Evolutionary conservation across 352 stramenopile species (phyloP), one percentile per base, ranked within the genome.

Genomic region (Peronospora farinosa): DNA sequence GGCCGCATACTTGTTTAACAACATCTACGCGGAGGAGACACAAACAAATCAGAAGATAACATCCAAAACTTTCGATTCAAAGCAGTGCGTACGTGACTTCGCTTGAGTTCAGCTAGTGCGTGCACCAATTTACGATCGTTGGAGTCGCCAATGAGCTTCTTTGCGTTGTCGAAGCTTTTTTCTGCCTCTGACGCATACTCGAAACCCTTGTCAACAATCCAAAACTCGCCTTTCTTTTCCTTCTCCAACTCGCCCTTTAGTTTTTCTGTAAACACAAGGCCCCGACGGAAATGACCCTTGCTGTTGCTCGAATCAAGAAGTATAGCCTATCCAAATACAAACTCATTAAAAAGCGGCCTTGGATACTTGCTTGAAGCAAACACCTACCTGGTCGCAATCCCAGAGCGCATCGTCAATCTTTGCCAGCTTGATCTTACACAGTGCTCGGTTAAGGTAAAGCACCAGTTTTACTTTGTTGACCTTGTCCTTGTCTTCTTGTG

Each of bases 351-450:
- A 31, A 15, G 36, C 9, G 23, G 38, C 23, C 36, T 28, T 12
- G 11, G 10, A 19, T 37, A 10, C 15, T 25, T 39, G 25, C 17
- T 45, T 21, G n/a, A 12, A 44, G 27, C 3, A 44, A 40, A 13
- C 7, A 21, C 25, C 5, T 57, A 86, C 78, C 61, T 92, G 80
- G 47, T 93, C 82, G 39, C 79, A 88, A 54, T 93, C 82, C 82
- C 82, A 93, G 9, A 81, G 57, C 1, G 82, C 82, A 38, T 93
- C 82, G 31, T 90, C 78, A 52, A 88, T 90, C 61, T 91, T 93
- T 10, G 51, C 51, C 2, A 91, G 52, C 55, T 93, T 93, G 62
- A 93, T 79, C 61, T 93, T 93, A 51, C 79, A 91, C 17, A 93
- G 58, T 9, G 76, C 68, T 39, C 82, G 75, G 56, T 93, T 93